Percentiles rank a stretch among this genome's conserved stretches.
Conservation (phyloP, 2,329 filamentous ascomycete genomes). For the Didymella segeticola region DNA sequence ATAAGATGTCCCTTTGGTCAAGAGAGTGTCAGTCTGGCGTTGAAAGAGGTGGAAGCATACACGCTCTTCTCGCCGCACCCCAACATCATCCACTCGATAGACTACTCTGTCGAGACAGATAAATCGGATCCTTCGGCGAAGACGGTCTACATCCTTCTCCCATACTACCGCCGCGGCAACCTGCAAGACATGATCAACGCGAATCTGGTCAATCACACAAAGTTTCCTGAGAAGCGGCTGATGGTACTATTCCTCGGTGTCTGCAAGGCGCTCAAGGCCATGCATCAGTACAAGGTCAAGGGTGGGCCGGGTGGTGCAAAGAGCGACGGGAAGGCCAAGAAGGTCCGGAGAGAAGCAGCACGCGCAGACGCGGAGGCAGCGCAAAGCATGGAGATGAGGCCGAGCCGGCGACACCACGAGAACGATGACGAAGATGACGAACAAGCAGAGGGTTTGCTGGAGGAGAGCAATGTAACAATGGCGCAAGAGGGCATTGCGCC, state of each 20-base stretch:
- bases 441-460: constrained; percentile 84
- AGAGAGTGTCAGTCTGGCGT: constrained; percentile 91
- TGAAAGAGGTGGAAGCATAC: constrained; percentile 98
- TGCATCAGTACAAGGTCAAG: constrained; percentile 85
- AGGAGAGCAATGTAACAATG: constrained; percentile 73
- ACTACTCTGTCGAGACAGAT: constrained; percentile 82
- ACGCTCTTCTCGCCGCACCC: constrained; percentile 81
- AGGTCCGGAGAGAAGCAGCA: constrained; percentile 62
- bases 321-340: constrained; percentile 62
- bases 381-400: constrained; percentile 50
- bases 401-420: constrained; percentile 46
- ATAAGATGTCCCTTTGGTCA: constrained; percentile 98
- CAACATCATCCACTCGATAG: constrained; percentile 85
- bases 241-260: constrained; percentile 93
- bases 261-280: constrained; percentile 82
- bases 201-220: constrained; percentile 92
- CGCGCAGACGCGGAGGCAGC: constrained; percentile 60
- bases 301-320: constrained; percentile 59
- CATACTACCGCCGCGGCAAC: constrained; percentile 94
- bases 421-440: constrained; percentile 71
- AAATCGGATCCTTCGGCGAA: constrained; percentile 73
- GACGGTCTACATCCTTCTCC: constrained; percentile 94
- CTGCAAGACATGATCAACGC: constrained; percentile 98
- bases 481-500: constrained; percentile 72
- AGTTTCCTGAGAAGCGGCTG: constrained; percentile 84